Conservation (phyloP, 495 filamentous ascomycete genomes). For the Penicillium roqueforti region DNA sequence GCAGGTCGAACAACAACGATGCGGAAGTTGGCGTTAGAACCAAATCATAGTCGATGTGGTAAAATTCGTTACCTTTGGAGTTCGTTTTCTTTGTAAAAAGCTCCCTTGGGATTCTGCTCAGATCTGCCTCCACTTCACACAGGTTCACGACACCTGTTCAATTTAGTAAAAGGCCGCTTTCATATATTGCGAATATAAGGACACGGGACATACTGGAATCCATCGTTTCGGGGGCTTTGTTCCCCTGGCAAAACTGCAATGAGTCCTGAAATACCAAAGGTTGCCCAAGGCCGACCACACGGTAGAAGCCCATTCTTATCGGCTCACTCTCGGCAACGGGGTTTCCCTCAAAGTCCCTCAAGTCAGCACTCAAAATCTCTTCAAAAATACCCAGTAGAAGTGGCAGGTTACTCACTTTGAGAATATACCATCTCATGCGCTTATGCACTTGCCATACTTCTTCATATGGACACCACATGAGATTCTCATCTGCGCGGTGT, state of each 20-base stretch:
- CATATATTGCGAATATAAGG: too few species aligned
- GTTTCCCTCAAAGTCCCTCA: neutral
- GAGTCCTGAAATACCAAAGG: neutral
- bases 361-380: neutral
- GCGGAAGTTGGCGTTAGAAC: constrained; percentile 26
- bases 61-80: constrained; percentile 20
- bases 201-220: neutral
- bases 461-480: constrained; percentile 12
- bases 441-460: constrained; percentile 15
- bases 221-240: neutral
- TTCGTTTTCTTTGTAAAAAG: constrained; percentile 20
- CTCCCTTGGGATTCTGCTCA: constrained; percentile 20
- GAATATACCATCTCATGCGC: constrained; percentile 34
- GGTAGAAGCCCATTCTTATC: constrained; percentile 1
- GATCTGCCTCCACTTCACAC: constrained; percentile 22
- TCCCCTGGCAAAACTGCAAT: neutral
- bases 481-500: constrained; percentile 8
- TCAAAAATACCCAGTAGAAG: neutral
- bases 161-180: neutral
- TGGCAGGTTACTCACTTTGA: constrained; percentile 19
- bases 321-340: constrained; percentile 8
- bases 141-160: constrained; percentile 11
- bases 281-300: neutral
- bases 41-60: constrained; percentile 12
- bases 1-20: constrained; percentile 23